Conservation (phyloP, 164 flowering plant species). For the Tetracentron sinense region DNA sequence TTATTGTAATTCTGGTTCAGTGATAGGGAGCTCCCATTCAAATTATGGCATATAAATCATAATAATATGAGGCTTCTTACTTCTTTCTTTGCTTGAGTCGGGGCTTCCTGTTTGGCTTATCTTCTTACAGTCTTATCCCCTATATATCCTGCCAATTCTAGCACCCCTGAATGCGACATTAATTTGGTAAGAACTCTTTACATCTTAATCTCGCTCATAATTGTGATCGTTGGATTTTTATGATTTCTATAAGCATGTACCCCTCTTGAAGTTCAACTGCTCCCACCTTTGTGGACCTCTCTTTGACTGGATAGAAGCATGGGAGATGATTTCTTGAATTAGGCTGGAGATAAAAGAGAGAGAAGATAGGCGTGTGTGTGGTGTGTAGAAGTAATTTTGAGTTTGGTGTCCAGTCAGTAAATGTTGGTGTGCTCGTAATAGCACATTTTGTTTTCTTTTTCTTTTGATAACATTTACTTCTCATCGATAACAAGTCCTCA, state of each 20-base stretch:
- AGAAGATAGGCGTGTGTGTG: no score
- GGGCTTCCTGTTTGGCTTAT: constrained; percentile 38
- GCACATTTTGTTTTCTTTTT: no score
- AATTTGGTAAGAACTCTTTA: constrained; percentile 29
- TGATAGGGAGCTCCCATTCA: constrained; percentile 24
- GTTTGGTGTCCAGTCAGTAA: no score
- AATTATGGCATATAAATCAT: constrained; percentile 26
- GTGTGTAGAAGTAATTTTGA: no score
- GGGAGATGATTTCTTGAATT: constrained; percentile 35
- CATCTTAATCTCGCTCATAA: constrained; percentile 25
- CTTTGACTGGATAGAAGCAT: constrained; percentile 29
- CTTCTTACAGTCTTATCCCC: constrained; percentile 34
- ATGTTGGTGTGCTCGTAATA: no score
- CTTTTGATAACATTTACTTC: no score
- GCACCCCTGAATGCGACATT: constrained; percentile 34
- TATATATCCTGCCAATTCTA: constrained; percentile 24
- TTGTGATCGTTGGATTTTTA: constrained; percentile 31
- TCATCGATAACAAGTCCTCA: no score
- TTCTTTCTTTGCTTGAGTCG: constrained; percentile 28
- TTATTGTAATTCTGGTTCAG: constrained; percentile 24
- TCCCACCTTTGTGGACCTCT: constrained; percentile 30
- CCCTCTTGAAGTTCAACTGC: constrained; percentile 32
- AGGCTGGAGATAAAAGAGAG: no score
- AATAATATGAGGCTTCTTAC: constrained; percentile 27
- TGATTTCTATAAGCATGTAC: constrained; percentile 33